Conservation (phyloP, 192 early-diverging fungal genomes). For the Martensiomyces pterosporus region DNA sequence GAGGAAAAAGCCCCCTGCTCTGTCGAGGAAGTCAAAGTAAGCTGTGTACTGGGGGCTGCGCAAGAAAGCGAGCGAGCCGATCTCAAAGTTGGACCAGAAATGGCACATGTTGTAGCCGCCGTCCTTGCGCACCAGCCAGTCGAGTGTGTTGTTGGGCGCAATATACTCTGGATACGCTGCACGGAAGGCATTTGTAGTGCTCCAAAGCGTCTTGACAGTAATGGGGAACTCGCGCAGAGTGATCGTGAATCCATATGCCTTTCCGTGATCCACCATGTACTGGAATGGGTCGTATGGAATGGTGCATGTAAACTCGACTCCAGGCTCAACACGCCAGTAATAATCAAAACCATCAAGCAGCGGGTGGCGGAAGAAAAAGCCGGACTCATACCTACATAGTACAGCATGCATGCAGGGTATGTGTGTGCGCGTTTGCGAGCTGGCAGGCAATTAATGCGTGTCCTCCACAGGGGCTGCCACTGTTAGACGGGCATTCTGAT, state of each 20-base stretch:
- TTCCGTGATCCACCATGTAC: constrained; percentile 68
- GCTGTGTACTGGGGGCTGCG: constrained; percentile 52
- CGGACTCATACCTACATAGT: constrained; percentile 64
- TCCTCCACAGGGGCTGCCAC: no score
- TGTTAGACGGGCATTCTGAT: no score
- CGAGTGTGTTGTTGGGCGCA: constrained; percentile 47
- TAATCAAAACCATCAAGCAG: constrained; percentile 65
- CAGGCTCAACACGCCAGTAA: constrained; percentile 84
- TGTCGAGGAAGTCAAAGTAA: constrained; percentile 58
- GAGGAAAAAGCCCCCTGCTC: constrained; percentile 57
- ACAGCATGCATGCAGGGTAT: no score
- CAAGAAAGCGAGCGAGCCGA: constrained; percentile 58
- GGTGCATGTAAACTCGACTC: constrained; percentile 68
- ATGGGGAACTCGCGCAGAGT: constrained; percentile 51
- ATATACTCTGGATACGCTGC: constrained; percentile 20
- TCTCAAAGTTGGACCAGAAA: constrained; percentile 87
- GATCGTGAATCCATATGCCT: constrained; percentile 66
- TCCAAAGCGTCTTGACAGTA: constrained; percentile 59
- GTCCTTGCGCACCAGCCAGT: constrained; percentile 35
- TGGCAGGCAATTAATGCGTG: no score
- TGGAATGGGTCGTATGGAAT: constrained; percentile 74
- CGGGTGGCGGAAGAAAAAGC: constrained; percentile 70
- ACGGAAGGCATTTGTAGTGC: constrained; percentile 46
- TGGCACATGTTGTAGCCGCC: constrained; percentile 69
- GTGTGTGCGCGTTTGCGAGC: no score